These are phyloP conservation scores for Inga oerstediana DNA, from an alignment of 306 rosid genomes.

Conservation along the genomic window DNA sequence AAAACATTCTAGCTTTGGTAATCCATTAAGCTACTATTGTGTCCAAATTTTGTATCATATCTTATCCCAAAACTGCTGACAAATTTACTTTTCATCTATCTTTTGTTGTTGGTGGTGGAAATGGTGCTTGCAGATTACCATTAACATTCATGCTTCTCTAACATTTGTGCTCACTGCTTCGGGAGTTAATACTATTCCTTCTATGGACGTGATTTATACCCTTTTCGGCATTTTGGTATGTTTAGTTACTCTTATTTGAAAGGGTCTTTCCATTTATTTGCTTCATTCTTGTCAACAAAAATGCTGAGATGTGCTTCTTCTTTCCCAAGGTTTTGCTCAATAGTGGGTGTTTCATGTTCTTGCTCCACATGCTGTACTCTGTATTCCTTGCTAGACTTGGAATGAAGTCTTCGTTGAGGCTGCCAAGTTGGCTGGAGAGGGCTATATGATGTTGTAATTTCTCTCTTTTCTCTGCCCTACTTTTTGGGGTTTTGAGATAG, in stretches of 20 bases:
- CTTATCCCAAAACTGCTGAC: neutral
- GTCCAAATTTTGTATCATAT: slow-evolving; percentile 1
- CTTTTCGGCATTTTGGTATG: slow-evolving; percentile 77
- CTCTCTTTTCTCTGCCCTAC: neutral
- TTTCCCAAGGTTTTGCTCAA: slow-evolving; percentile 72
- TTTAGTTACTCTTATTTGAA: neutral
- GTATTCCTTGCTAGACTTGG: slow-evolving; percentile 88
- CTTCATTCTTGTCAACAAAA: slow-evolving; percentile 28
- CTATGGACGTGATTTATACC: slow-evolving; percentile 72
- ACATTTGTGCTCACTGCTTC: slow-evolving; percentile 79
- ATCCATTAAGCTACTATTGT: slow-evolving; percentile 18
- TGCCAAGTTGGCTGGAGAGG: slow-evolving; percentile 93
- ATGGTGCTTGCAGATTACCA: slow-evolving; percentile 73
- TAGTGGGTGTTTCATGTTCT: slow-evolving; percentile 71
- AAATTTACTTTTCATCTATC: neutral
- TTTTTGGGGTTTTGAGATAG: slow-evolving; percentile 1
- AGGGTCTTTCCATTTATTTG: neutral
- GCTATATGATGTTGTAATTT: slow-evolving; percentile 46
- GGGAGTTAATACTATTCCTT: slow-evolving; percentile 69
- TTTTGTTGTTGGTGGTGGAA: slow-evolving; percentile 8
- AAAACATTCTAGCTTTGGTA: slow-evolving; percentile 92
- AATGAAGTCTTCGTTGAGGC: slow-evolving; percentile 72
- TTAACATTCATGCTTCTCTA: slow-evolving; percentile 93
- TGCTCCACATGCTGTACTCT: slow-evolving; percentile 86
- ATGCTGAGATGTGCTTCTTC: slow-evolving; percentile 26